Conservation (phyloP, 176 grass and related monocot genomes). For the Aegilops umbellulata region DNA sequence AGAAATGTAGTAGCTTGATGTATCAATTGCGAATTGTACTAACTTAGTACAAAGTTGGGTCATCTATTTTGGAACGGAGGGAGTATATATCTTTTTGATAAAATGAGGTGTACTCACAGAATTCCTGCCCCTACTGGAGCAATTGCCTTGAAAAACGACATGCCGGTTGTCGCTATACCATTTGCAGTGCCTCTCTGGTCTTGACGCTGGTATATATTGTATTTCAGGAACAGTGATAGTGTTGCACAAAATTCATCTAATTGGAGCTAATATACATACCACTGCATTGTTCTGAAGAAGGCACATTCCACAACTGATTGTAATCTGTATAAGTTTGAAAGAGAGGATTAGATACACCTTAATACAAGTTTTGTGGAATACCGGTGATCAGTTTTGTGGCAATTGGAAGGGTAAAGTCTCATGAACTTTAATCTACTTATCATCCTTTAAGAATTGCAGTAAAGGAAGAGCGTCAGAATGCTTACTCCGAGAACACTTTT, state of each 20-base stretch:
- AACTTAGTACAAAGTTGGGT: no score
- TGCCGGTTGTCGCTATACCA: constrained; percentile 49
- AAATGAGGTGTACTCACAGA: constrained; percentile 52
- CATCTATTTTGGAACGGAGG: no score
- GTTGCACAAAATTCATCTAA: neutral
- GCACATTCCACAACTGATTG: constrained; percentile 15
- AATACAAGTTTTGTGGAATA: neutral
- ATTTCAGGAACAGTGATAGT: neutral
- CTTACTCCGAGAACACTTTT: constrained; percentile 55
- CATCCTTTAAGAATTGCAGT: neutral
- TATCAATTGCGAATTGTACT: neutral
- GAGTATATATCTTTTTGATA: neutral
- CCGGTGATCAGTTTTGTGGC: no score
- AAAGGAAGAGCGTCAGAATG: neutral
- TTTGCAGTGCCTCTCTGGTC: constrained; percentile 79
- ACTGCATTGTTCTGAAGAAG: constrained; percentile 83
- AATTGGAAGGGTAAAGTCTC: neutral
- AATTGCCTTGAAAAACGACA: constrained; percentile 75
- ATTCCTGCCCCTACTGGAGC: constrained; percentile 60
- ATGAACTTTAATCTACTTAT: neutral
- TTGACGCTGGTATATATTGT: constrained; percentile 44
- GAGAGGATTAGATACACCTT: neutral
- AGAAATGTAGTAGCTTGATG: neutral
- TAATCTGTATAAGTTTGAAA: neutral
- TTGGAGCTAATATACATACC: constrained; percentile 41